Percentiles rank a stretch among this genome's conserved stretches.
Evolutionary conservation across 768 basidiomycete genomes (phyloP).

Genomic region (Boletellus sp.): DNA sequence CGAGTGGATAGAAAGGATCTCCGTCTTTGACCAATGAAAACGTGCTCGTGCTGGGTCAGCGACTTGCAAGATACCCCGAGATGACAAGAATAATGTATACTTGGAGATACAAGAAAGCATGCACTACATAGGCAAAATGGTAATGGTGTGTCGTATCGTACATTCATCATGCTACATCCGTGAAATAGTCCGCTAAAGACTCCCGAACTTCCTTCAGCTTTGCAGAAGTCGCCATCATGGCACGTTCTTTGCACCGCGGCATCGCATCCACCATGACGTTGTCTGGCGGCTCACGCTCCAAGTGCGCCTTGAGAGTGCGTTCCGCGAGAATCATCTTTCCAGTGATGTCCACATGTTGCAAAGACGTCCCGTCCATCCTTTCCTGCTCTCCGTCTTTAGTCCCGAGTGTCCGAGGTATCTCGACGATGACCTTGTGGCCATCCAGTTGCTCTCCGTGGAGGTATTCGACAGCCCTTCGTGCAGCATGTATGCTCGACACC

Average conservation of each 20-base stretch:
- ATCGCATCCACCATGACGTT: slow-evolving; percentile 40
- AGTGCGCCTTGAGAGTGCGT: slow-evolving; percentile 43
- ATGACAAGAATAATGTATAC: not conserved
- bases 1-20: slow-evolving; percentile 34
- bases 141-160: no score
- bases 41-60: not conserved
- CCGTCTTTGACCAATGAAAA: slow-evolving; percentile 17
- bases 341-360: slow-evolving; percentile 44
- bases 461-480: not conserved
- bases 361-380: slow-evolving; percentile 11
- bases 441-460: not conserved
- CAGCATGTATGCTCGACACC: not conserved
- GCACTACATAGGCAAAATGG: no score
- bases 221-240: slow-evolving; percentile 39
- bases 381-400: not conserved
- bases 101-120: not conserved
- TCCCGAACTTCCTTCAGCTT: slow-evolving; percentile 47
- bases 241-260: slow-evolving; percentile 43
- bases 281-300: slow-evolving; percentile 40
- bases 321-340: slow-evolving; percentile 46
- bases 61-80: slow-evolving; percentile 8
- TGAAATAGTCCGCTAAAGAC: slow-evolving; percentile 44
- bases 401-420: not conserved
- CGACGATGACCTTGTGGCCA: not conserved
- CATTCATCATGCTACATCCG: slow-evolving; percentile 33